Evolutionary conservation across 306 rosid genomes (phyloP).

Genomic region (Begonia masoniana): DNA sequence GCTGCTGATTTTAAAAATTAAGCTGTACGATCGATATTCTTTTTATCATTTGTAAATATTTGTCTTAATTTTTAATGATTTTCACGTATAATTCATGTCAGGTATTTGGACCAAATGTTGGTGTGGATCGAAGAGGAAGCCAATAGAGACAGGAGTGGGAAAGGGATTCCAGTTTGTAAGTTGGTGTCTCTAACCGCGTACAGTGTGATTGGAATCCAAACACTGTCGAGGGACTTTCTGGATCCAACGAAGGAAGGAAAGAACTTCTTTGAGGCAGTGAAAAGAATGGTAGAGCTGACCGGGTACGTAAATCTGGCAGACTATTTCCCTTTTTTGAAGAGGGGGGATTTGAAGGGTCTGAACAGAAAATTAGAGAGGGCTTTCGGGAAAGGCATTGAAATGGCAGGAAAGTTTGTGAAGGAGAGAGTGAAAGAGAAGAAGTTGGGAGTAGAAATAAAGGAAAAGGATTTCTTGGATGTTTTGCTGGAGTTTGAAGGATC

Average conservation of each 20-base stretch:
- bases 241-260: conserved; percentile 24
- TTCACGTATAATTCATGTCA: no score
- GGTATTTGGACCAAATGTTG: conserved; percentile 35
- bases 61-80: no score
- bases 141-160: neutral
- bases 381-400: conserved; percentile 26
- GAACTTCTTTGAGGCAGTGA: conserved; percentile 35
- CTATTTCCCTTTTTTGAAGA: conserved; percentile 35
- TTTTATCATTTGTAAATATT: no score
- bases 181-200: conserved; percentile 40
- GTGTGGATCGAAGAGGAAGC: conserved; percentile 41
- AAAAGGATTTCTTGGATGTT: conserved; percentile 41
- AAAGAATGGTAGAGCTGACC: conserved; percentile 32
- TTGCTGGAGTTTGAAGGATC: conserved; percentile 35
- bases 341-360: conserved; percentile 46
- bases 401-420: conserved; percentile 31
- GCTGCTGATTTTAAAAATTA: no score
- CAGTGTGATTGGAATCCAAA: conserved; percentile 41
- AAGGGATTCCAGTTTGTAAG: conserved; percentile 18
- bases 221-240: conserved; percentile 38
- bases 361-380: conserved; percentile 35
- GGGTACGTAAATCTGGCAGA: conserved; percentile 32
- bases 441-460: neutral
- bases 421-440: conserved; percentile 16
- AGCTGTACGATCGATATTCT: no score